Base-by-base conservation (phyloP, 2,329 filamentous ascomycete genomes). In the Diaporthe vexans region DNA sequence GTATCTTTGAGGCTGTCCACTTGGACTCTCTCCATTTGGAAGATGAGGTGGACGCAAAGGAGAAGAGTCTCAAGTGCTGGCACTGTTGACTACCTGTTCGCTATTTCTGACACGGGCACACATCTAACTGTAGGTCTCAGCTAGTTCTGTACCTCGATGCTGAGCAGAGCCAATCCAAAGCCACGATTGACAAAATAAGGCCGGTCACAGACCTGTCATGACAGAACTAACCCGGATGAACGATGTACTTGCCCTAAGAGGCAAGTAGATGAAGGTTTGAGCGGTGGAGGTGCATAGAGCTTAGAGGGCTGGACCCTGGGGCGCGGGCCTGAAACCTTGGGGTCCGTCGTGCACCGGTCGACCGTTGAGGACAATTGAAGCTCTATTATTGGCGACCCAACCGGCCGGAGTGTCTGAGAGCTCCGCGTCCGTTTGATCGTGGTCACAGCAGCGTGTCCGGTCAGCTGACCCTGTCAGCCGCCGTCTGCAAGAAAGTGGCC, bases 351-450 rank as follows among this genome's bases (percentile, higher is more conserved):
- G 29, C 46, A 35, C 29, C 46, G 63, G 63, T 29, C 63, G 33
- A 37, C 63, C 48, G 48, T 54, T 68, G 63, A 54, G 24, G 46
- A 54, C 48, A 21, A 1, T 29, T 6, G 26, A 26, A 29, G 46
- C 33, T 6, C 59, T 52, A 8, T 52, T 7, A 52, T 21, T 67
- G 48, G 48, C 33, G 63, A 68, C 63, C 63, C 63, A 33, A 40
- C n/a, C 40, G 33, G 63, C 26, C 48, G 63, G 63, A 67, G 33
- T 26, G 48, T 68, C 63, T 68, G 63, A 68, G 63, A 68, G 63
- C 46, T 40, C 63, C 63, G 63, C 26, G 21, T 40, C 63, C 63
- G 48, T 68, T 54, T 68, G 29, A 54, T 21, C n/a, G 26, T 26
- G 33, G 43, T 65, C 8, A 21, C 43, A 40, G 63, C 63, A 40